Percentiles rank a stretch among this genome's conserved stretches.
phyloP scores from a whole-genome alignment of 2,329 filamentous ascomycete species.

The Fusarium guadeloupense region DNA sequence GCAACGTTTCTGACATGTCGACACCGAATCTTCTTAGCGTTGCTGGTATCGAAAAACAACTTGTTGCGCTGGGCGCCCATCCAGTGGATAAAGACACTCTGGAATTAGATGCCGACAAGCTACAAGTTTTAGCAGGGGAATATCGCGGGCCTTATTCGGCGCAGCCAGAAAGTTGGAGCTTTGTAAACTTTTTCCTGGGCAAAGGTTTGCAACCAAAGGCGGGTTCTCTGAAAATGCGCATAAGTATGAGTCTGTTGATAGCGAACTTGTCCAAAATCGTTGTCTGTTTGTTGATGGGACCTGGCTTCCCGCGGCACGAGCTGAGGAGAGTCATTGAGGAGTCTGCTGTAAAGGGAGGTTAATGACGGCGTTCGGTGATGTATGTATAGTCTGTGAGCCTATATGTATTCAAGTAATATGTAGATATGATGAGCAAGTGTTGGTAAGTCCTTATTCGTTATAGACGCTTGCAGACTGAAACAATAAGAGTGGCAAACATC shows the following conservation, averaged over 20 bases:
- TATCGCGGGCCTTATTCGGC: neutral
- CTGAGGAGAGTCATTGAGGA: neutral
- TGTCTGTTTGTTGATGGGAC: slow-evolving; percentile 1
- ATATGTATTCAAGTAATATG: no score
- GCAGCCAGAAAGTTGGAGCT: neutral
- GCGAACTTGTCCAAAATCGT: neutral
- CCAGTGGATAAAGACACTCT: neutral
- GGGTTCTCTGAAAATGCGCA: neutral
- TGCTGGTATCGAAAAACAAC: neutral
- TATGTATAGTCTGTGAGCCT: no score
- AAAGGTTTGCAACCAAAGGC: neutral
- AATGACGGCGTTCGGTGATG: no score
- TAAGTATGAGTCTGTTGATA: neutral
- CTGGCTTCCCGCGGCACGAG: neutral
- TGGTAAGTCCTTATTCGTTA: no score
- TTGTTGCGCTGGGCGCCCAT: neutral
- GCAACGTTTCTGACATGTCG: neutral
- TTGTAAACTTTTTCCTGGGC: neutral
- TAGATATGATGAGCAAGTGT: no score
- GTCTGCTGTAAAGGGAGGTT: neutral
- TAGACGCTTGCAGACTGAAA: no score
- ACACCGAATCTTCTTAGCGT: slow-evolving; percentile 1
- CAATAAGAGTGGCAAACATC: no score
- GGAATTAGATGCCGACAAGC: neutral
- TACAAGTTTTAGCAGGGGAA: neutral